Conservation (phyloP, 768 basidiomycete genomes). For the Xerocomellus chrysenteron region DNA sequence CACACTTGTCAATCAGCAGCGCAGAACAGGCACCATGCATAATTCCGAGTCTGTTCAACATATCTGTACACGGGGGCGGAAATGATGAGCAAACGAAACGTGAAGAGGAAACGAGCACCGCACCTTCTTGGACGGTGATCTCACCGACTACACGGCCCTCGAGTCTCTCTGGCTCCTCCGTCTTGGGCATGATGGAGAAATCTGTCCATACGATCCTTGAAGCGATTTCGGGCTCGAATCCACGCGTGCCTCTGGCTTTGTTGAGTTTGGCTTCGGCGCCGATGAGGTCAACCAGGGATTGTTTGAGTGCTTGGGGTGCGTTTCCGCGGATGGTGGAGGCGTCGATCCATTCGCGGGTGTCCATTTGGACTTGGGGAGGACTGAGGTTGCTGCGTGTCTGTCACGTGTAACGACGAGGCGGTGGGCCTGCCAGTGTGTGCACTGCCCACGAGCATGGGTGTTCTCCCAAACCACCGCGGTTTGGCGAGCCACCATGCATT, state of each 20-base stretch:
- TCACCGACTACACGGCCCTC: slow-evolving; percentile 50
- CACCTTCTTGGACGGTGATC: slow-evolving; percentile 44
- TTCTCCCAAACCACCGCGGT: no score
- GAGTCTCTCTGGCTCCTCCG: slow-evolving; percentile 42
- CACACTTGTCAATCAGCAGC: slow-evolving; percentile 52
- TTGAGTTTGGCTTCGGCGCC: neutral
- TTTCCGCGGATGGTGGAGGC: slow-evolving; percentile 28
- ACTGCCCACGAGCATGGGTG: no score
- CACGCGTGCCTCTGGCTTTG: slow-evolving; percentile 11
- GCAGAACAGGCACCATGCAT: slow-evolving; percentile 59
- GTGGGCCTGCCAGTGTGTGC: no score
- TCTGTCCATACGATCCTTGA: slow-evolving; percentile 38
- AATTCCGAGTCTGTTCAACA: slow-evolving; percentile 48
- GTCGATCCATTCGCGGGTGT: slow-evolving; percentile 15
- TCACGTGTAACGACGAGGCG: no score
- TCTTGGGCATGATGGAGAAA: slow-evolving; percentile 42
- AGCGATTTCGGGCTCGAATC: slow-evolving; percentile 23
- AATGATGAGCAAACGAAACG: neutral
- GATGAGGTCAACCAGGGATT: slow-evolving; percentile 23
- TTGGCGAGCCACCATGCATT: no score
- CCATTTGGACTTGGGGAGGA: slow-evolving; percentile 1
- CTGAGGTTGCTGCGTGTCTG: no score
- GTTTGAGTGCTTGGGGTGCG: slow-evolving; percentile 28
- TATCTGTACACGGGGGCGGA: slow-evolving; percentile 32
- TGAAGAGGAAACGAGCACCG: neutral